Evolutionary conservation across 208 protist species (phyloP).

Genomic region (Leishmania major): DNA sequence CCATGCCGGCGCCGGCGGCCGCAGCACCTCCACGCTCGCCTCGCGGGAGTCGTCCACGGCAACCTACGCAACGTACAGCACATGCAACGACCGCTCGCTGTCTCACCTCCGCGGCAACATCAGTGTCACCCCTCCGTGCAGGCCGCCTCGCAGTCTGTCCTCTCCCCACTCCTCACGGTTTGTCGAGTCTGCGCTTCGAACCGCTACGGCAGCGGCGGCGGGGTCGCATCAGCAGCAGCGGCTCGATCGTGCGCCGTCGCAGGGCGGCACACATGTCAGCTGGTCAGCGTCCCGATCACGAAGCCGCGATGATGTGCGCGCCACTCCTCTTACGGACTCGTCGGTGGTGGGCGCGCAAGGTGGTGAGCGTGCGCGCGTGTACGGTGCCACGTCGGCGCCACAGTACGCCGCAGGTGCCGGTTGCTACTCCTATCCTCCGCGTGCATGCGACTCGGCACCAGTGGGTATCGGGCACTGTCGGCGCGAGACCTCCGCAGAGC

Average conservation of each 20-base stretch:
- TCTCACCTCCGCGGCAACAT: not conserved
- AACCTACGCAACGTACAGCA: not conserved
- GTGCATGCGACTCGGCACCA: not conserved
- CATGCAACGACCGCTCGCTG: not conserved
- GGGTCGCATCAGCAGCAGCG: not conserved
- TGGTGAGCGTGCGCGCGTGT: not conserved
- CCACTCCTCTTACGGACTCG: not conserved
- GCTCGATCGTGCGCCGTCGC: not conserved
- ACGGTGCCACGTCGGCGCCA: not conserved
- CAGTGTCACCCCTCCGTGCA: not conserved
- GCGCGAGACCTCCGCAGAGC: not conserved
- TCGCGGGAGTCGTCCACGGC: slow-evolving; percentile 14
- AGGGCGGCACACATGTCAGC: not conserved
- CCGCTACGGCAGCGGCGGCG: slow-evolving; percentile 11
- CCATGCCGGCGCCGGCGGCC: slow-evolving; percentile 2
- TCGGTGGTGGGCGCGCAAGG: not conserved
- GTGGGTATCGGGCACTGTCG: not conserved
- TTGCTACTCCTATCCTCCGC: not conserved
- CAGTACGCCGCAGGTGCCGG: not conserved
- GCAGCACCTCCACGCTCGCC: not conserved
- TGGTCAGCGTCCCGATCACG: slow-evolving; percentile 1
- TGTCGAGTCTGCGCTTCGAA: slow-evolving; percentile 20
- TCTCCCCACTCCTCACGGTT: slow-evolving; percentile 17
- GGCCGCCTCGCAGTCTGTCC: not conserved
- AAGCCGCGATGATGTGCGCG: not conserved